Evolutionary conservation across 164 flowering plant species (phyloP).

Genomic region (Vitis rotundifolia): DNA sequence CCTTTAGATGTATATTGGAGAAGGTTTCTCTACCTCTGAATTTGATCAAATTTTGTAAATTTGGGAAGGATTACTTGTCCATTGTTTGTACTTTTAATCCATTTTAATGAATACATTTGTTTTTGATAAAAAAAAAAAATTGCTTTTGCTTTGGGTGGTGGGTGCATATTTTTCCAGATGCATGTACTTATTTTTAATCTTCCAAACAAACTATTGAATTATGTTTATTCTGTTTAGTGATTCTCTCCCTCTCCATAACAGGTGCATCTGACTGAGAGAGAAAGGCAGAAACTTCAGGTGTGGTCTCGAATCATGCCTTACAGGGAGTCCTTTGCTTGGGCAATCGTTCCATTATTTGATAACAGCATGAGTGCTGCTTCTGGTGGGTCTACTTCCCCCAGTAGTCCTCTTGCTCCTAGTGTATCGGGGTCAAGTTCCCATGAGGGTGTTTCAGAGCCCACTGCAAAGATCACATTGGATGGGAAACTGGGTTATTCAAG

Average conservation of each 20-base stretch:
- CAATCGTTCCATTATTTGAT: slow-evolving; percentile 91
- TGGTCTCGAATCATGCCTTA: slow-evolving; percentile 99
- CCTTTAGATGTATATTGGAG: too few relatives aligned
- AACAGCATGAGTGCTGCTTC: slow-evolving; percentile 53
- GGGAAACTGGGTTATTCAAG: slow-evolving; percentile 69
- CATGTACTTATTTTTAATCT: too few relatives aligned
- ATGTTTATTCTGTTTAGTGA: neutral
- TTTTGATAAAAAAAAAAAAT: too few relatives aligned
- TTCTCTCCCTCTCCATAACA: slow-evolving; percentile 23
- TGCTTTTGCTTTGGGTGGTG: too few relatives aligned
- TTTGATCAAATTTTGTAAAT: too few relatives aligned
- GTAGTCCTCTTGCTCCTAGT: slow-evolving; percentile 84
- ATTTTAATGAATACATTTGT: too few relatives aligned
- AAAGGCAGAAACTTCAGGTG: slow-evolving; percentile 93
- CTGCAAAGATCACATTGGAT: slow-evolving; percentile 64
- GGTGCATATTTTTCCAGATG: too few relatives aligned
- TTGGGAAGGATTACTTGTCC: too few relatives aligned
- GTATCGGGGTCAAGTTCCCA: slow-evolving; percentile 77
- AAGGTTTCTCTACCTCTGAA: too few relatives aligned
- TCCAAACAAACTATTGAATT: neutral
- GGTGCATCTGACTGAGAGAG: slow-evolving; percentile 92
- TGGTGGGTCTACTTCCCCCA: slow-evolving; percentile 85
- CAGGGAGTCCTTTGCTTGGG: slow-evolving; percentile 95
- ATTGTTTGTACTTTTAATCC: too few relatives aligned
- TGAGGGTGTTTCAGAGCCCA: slow-evolving; percentile 68